Evolutionary conservation across 73 alveolate genomes (phyloP), one percentile per base, ranked within the genome.

Genomic region (Halteria grandinella): DNA sequence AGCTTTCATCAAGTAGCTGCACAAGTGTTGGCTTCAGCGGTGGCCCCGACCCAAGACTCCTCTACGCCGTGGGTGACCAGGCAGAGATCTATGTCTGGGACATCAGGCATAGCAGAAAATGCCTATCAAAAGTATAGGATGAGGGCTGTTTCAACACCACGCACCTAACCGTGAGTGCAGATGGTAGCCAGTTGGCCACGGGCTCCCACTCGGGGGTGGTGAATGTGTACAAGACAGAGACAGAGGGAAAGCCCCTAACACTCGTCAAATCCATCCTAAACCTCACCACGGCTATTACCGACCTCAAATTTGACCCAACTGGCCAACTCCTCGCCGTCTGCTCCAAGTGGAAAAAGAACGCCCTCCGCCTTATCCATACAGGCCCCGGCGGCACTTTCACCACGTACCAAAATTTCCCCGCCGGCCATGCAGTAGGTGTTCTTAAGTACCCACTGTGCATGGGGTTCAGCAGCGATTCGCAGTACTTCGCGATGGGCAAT

Each of bases 271-370:
- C 90, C 23, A 69, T 90, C 48, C 76, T 79, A 79, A 93, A 93
- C 72, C 79, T 93, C 45, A 93, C 98, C 6, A 93, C 98, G 10
- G 76, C 95, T 20, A 83, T 91, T 27, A 91, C 79, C 63, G 88
- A 71, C 60, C 51, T 93, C 50, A 69, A 55, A 63, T 93, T 93
- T 53, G 76, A 93, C 66, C 91, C 82, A 40, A 83, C 66, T 37
- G 75, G 85, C 59, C 85, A 78, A 59, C 60, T 93, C 33, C 71
- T 93, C 0, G 95, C 94, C 18, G 66, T 87, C 54, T 86, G 92
- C 62, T 93, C 98, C 3, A 93, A 90, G 63, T 93, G 98, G 98
- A 93, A 93, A 75, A 93, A 88, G 79, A 88, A 93, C 54, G 98
- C 97, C 25, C 28, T 93, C 15, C 91, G 94, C 66, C 70, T 93